phyloP scores from a whole-genome alignment of 2,329 filamentous ascomycete genomes.

The Aureobasidium sp. region DNA sequence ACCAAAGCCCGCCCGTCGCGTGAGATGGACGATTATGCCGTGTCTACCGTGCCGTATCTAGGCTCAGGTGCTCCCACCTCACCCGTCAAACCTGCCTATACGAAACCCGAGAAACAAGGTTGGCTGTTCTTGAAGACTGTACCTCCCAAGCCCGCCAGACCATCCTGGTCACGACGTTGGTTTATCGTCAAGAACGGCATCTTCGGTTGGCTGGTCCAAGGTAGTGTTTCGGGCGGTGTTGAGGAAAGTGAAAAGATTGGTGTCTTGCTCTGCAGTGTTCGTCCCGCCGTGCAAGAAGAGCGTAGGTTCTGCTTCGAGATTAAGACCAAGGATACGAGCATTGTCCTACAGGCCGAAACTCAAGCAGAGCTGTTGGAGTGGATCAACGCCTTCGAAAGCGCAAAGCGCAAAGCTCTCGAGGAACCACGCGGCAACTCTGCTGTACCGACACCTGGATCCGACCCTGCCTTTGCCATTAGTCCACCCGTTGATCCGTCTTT shows the following conservation, averaged over 20 bases:
- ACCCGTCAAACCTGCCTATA: slow-evolving; percentile 47
- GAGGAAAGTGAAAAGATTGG: slow-evolving; percentile 95
- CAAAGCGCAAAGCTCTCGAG: slow-evolving; percentile 87
- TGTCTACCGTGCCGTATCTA: slow-evolving; percentile 82
- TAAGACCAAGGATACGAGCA: slow-evolving; percentile 90
- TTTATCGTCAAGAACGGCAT: slow-evolving; percentile 94
- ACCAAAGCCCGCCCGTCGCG: slow-evolving; percentile 69
- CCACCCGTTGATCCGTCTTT: slow-evolving; percentile 85
- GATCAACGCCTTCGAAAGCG: slow-evolving; percentile 87
- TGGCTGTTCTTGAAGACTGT: slow-evolving; percentile 83
- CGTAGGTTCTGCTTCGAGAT: slow-evolving; percentile 96
- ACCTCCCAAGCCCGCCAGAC: slow-evolving; percentile 80
- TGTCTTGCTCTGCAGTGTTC: slow-evolving; percentile 85
- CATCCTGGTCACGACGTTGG: slow-evolving; percentile 88
- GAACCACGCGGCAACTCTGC: slow-evolving; percentile 49
- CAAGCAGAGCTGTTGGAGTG: slow-evolving; percentile 89
- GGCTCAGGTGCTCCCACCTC: slow-evolving; percentile 52
- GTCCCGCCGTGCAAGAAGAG: slow-evolving; percentile 86
- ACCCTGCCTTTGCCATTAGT: slow-evolving; percentile 86
- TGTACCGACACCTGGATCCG: slow-evolving; percentile 40
- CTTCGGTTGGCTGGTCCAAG: slow-evolving; percentile 88
- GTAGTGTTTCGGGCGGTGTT: slow-evolving; percentile 70
- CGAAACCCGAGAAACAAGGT: slow-evolving; percentile 70
- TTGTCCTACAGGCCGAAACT: slow-evolving; percentile 87
- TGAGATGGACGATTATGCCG: slow-evolving; percentile 86